Evolutionary conservation across 805 yeast genomes (phyloP).

Genomic region (Wickerhamiella allomyrinae): DNA sequence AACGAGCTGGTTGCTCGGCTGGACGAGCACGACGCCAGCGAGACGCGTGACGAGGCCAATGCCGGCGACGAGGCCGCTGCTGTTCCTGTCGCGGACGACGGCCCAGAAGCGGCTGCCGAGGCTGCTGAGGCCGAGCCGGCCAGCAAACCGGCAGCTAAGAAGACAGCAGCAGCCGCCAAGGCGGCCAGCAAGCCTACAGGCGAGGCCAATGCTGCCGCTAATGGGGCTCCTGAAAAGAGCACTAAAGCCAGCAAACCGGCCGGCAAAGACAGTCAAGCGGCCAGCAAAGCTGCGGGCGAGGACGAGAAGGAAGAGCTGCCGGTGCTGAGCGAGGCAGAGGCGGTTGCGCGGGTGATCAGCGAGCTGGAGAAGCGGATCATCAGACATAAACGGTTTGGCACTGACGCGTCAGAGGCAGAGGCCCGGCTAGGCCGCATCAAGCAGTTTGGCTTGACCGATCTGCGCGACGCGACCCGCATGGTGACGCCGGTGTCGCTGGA

Average conservation of each 20-base stretch:
- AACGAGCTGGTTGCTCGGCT: conserved; percentile 57
- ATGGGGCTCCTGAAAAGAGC: no score
- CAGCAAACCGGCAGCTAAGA: conserved; percentile 21
- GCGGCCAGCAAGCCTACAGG: no score
- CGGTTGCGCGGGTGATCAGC: conserved; percentile 52
- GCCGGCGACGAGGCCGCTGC: conserved; percentile 13
- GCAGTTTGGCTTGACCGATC: conserved; percentile 61
- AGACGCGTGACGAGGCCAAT: conserved; percentile 6
- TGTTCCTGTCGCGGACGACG: conserved; percentile 15
- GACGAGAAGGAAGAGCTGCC: no score
- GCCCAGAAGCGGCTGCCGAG: conserved; percentile 13
- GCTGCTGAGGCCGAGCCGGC: conserved; percentile 11
- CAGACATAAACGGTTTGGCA: conserved; percentile 67
- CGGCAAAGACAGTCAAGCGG: no score
- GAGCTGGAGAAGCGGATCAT: conserved; percentile 50
- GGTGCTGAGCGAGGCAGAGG: conserved; percentile 56
- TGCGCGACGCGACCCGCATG: conserved; percentile 9
- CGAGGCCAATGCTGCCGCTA: no score
- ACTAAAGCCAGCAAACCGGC: no score
- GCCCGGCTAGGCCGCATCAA: conserved; percentile 56
- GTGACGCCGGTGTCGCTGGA: neutral
- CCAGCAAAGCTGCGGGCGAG: no score
- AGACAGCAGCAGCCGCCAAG: no score
- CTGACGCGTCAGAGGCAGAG: conserved; percentile 36
- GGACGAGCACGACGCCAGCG: conserved; percentile 26